Evolutionary conservation across 2,329 filamentous ascomycete species (phyloP), one percentile per base, ranked within the genome.

Genomic region (Stagonosporopsis chrysanthemi): DNA sequence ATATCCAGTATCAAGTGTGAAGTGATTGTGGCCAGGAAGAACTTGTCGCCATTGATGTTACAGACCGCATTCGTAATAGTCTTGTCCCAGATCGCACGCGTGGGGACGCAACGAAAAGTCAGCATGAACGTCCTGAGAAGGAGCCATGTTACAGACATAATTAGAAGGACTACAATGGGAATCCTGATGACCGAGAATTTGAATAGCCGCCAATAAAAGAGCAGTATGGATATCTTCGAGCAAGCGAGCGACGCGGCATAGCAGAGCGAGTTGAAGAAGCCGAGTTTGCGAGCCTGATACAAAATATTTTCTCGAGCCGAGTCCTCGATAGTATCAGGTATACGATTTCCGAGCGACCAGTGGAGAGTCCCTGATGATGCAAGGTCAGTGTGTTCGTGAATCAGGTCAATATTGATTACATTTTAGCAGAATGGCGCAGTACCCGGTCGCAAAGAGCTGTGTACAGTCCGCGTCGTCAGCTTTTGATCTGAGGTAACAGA

Each of bases 131-230:
- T 58, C 6, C 29, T 31, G 4, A 31, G 29, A 31, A 31, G 8
- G 29, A 31, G 29, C 29, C 29, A 31, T 3, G 12, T 2, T 14
- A 31, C 29, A 9, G 29, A 31, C 12, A 31, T 9, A 12, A 9
- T 14, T 7, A 31, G 29, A 31, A 31, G 29, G 11, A 31, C 12
- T 2, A 31, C 12, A 9, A 31, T 31, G 4, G 29, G 29, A 9
- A 31, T 12, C 29, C 29, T 6, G 29, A 31, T 31, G 29, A 31
- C 12, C 12, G 29, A 31, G 11, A 12, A 40, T n/a, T 53, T 52
- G 43, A 58, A 58, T 5, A 58, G n/a, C 40, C 43, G 26, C 55
- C 55, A 58, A 17, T 58, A 58, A 14, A 53, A 49, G 4, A 51
- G 40, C n/a, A 58, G 40, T 31, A 58, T 58, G 7, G 55, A 52